Evolutionary conservation across 208 protist genomes (phyloP), one percentile per base, ranked within the genome.

Genomic region (Vickermania spadyakhi): DNA sequence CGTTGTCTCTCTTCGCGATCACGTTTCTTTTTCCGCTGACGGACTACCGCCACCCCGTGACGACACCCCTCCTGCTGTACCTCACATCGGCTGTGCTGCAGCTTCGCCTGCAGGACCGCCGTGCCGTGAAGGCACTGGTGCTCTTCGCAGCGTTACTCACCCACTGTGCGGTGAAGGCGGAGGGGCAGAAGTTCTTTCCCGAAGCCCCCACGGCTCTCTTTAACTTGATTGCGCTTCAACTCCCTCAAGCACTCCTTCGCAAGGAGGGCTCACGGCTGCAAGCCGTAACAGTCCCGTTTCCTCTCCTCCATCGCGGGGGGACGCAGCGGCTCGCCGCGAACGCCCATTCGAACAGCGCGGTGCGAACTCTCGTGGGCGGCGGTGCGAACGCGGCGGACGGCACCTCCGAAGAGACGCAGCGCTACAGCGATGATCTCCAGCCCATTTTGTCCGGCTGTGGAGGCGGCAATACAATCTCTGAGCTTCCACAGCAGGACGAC

Each of bases 21-120:
- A 74, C 81, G 26, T 79, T 81, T 29, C 56, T 93, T 3, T 93
- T 90, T 50, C 83, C 86, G 7, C 73, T 75, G 59, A 83, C 76
- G 25, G 82, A 91, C 52, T 87, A 91, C 69, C 86, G 81, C 4
- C 86, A 93, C 66, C 73, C 76, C 36, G 86, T 93, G 11, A 64
- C 74, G 30, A 93, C 82, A 21, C 83, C 83, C 2, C 79, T 93
- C 56, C 56, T 86, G 2, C 45, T 93, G 18, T 87, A 90, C 54
- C 58, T 89, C 27, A 82, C 62, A 65, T 87, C 86, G 5, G 59
- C 76, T 22, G 60, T 90, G 22, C 52, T 81, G 65, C 86, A 93
- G 67, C 75, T 76, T 62, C 62, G 62, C 23, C 72, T 93, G 13
- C 76, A 78, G 53, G 72, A 70, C 14, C 28, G 79, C 30, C 72